A percentile compares a stretch with the other conserved stretches of the same genome.
phyloP scores from a whole-genome alignment of 176 grass and related monocot genomes.

The Poa pratensis region DNA sequence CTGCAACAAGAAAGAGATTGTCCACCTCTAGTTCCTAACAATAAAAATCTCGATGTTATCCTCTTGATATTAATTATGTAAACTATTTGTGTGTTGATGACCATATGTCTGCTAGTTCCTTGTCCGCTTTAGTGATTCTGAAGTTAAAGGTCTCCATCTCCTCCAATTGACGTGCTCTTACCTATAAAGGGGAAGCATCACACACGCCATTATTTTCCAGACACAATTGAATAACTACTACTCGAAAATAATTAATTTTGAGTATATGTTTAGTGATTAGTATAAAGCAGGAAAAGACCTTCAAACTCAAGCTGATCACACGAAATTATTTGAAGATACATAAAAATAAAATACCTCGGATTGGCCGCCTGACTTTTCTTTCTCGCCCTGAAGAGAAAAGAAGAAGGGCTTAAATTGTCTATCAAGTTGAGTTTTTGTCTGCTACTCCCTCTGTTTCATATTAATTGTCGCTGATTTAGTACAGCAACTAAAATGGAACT shows the following conservation, averaged over 20 bases:
- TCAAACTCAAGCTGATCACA: background rate
- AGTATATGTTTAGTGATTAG: background rate
- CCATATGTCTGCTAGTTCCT: background rate
- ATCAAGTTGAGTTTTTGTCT: too few species aligned
- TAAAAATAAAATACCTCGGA: background rate
- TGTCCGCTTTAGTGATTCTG: slow-evolving; percentile 1
- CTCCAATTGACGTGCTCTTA: slow-evolving; percentile 4
- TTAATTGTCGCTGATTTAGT: too few species aligned
- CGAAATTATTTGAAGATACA: background rate
- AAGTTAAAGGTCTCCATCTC: slow-evolving; percentile 11
- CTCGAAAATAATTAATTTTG: background rate
- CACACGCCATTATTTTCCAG: background rate
- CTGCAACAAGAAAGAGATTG: too few species aligned
- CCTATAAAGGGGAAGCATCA: too few species aligned
- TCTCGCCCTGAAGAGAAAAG: background rate
- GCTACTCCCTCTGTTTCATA: too few species aligned
- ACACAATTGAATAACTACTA: background rate
- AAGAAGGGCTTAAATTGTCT: background rate
- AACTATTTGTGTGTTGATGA: background rate
- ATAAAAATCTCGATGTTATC: background rate
- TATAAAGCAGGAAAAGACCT: background rate
- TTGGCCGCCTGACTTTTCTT: slow-evolving; percentile 5
- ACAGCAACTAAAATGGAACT: too few species aligned
- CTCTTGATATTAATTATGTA: background rate
- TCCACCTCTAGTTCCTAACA: too few species aligned